These are phyloP conservation scores for Zizania latifolia DNA, from an alignment of 176 grass and related monocot genomes.

Conservation along the genomic window DNA sequence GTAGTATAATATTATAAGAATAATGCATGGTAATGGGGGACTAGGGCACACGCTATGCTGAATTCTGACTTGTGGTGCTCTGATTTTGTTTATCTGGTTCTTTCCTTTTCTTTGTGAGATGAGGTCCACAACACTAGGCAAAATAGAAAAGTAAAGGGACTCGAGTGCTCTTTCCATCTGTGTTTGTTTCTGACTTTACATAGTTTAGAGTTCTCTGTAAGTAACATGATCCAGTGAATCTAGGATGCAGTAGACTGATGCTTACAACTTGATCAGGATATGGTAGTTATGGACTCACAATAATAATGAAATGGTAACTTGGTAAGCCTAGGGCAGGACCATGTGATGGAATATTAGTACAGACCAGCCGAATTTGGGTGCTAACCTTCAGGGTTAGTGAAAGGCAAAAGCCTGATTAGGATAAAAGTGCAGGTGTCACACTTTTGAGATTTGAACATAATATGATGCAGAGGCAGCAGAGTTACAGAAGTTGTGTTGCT, in stretches of 20 bases:
- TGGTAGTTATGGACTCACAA: constrained; percentile 13
- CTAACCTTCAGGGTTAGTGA: constrained; percentile 23
- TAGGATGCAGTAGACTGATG: constrained; percentile 20
- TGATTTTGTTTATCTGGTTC: background rate
- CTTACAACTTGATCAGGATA: constrained; percentile 11
- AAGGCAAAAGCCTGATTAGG: constrained; percentile 36
- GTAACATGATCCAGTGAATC: constrained; percentile 15
- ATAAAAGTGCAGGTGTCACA: constrained; percentile 20
- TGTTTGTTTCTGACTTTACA: no score
- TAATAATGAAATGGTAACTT: background rate
- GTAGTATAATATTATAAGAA: no score
- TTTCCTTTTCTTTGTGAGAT: constrained; percentile 9
- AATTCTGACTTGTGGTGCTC: no score
- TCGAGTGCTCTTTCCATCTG: no score
- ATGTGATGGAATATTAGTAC: constrained; percentile 19
- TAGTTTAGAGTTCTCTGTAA: background rate
- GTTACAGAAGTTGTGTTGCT: background rate
- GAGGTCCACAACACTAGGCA: no score
- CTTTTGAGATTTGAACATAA: constrained; percentile 24
- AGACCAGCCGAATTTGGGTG: no score
- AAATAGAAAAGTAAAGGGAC: no score
- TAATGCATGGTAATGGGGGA: no score
- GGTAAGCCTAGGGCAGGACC: constrained; percentile 7
- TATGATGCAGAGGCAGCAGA: constrained; percentile 25
- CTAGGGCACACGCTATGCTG: no score